phyloP scores from a whole-genome alignment of 768 basidiomycete genomes.

The Lactifluus pinguis region DNA sequence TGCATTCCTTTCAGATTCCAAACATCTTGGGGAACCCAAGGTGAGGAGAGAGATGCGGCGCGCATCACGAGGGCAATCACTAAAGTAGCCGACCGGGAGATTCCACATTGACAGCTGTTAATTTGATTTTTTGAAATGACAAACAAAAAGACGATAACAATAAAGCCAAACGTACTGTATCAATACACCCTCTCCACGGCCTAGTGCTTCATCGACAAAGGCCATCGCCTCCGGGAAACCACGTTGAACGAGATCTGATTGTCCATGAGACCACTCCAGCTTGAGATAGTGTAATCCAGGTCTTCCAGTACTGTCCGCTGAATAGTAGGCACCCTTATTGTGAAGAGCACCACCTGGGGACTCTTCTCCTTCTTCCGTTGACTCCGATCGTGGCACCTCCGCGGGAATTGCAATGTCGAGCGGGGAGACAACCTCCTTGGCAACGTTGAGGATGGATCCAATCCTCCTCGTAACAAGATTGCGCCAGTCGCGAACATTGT shows the following conservation, averaged over 20 bases:
- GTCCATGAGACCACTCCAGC: slow-evolving; percentile 90
- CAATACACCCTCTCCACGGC: slow-evolving; percentile 69
- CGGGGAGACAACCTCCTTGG: slow-evolving; percentile 79
- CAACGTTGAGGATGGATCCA: slow-evolving; percentile 80
- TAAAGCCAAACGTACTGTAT: slow-evolving; percentile 57
- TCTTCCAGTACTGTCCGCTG: slow-evolving; percentile 61
- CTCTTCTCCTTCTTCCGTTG: slow-evolving; percentile 37
- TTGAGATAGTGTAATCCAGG: slow-evolving; percentile 84
- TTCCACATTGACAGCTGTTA: slow-evolving; percentile 83
- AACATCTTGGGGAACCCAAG: slow-evolving; percentile 62
- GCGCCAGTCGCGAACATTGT: slow-evolving; percentile 80
- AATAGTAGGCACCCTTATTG: slow-evolving; percentile 49
- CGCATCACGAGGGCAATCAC: slow-evolving; percentile 91
- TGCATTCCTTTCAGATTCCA: slow-evolving; percentile 84
- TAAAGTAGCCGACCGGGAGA: slow-evolving; percentile 84
- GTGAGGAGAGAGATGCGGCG: slow-evolving; percentile 62
- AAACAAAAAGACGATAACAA: no score
- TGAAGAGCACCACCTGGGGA: slow-evolving; percentile 45
- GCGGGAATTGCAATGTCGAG: slow-evolving; percentile 40
- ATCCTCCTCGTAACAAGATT: slow-evolving; percentile 64
- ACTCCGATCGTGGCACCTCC: slow-evolving; percentile 41
- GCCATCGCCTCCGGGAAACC: slow-evolving; percentile 76
- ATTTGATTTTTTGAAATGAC: neutral
- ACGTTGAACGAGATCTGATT: slow-evolving; percentile 70
- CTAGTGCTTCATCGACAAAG: slow-evolving; percentile 70